Evolutionary conservation across 768 basidiomycete species (phyloP), one percentile per base, ranked within the genome.

Genomic region (Amylocystis lapponica): DNA sequence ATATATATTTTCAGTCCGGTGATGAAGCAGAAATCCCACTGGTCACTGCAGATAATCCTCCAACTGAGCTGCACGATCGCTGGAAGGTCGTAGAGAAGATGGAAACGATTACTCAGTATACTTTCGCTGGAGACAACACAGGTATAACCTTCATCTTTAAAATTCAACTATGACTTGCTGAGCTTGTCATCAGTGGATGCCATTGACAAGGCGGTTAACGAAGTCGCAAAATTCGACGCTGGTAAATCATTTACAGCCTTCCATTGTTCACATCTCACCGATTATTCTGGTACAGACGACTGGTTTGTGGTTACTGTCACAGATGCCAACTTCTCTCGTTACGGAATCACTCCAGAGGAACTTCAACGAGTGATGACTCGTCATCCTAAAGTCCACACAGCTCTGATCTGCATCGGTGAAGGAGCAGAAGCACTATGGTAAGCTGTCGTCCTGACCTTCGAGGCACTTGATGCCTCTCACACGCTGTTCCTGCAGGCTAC

Each of bases 221-320:
- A 81, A 26, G 76, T 83, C 0, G 74, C 68, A 0, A 75, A 76
- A 52, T 81, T 69, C 45, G 81, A 83, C 51, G 79, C 77, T 19
- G 79, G 79, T 77, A 27, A 39, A 66, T 50, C 11, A 16, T 16
- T 36, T 14, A 29, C 13, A 8, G 27, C 39, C n/a, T n/a, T n/a
- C n/a, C n/a, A n/a, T n/a, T n/a, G n/a, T n/a, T n/a, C n/a, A n/a
- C n/a, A n/a, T n/a, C 13, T 11, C 25, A 13, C 22, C 31, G 22
- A 35, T 32, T 5, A 29, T n/a, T 27, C 20, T 17, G 2, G 14
- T 36, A 1, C 43, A 78, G 81, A 84, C 50, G 81, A 83, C 45
- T 82, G 79, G 78, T 81, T 81, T 55, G 80, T 83, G 14, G 81
- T 84, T 46, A 75, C 78, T 4, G 75, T 84, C 36, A 82, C 82